Base-by-base conservation (phyloP, 495 filamentous ascomycete genomes). In the Talaromyces wortmannii region DNA sequence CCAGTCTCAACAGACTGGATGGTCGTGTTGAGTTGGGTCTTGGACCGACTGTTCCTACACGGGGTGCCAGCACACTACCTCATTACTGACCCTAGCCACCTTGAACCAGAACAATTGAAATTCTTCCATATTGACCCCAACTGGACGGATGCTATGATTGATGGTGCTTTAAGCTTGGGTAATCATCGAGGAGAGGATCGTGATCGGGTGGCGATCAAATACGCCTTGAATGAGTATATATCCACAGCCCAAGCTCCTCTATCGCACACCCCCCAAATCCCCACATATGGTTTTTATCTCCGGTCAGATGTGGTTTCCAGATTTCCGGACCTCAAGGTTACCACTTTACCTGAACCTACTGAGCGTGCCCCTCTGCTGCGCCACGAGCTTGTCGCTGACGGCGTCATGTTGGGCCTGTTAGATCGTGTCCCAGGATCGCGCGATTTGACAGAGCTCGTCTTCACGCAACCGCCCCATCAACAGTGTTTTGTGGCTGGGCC, bases 61-160 rank as follows among this genome's bases (percentile, higher is more conserved):
- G 61, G 58, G 7, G 56, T 76, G n/a, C 69, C 69, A 6, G 61
- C 69, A 0, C 78, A 73, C 31, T 74, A 66, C 48, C 59, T 74
- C 13, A 66, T 79, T 45, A 33, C 59, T 5, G 76, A 80, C 43
- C 72, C 70, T 0, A 60, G 51, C 3, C 55, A 63, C 18, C 58
- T 81, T 0, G 73, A 69, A 4, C 45, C 45, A 11, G 78, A 79
- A 57, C 51, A 53, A 6, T 53, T 82, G 0, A 71, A 78, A 0
- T 75, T 78, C 64, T 82, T 81, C 61, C 54, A 66, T 44, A 67
- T 81, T 29, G 77, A 82, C 31, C 12, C 45, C 0, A 63, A 61
- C 49, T 80, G 77, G 78, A 45, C 69, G 0, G 73, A 78, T 36
- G 60, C 61, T 12, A 15, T 78, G 6, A 56, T 81, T 7, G 78